phyloP scores from a whole-genome alignment of 768 basidiomycete species.

The Trametes cinnabarina region DNA sequence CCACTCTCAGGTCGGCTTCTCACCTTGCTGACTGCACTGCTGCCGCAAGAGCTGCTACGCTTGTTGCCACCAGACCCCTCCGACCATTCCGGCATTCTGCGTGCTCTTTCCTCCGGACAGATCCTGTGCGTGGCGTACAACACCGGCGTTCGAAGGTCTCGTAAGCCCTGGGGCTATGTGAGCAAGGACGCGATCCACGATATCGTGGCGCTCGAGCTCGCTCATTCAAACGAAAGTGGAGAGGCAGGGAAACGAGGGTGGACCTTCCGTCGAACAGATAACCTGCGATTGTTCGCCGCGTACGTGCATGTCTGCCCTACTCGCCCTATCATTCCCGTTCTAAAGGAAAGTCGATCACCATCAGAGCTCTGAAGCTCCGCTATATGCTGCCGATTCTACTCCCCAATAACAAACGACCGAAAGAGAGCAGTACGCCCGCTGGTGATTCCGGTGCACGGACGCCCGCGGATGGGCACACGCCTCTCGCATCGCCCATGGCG shows the following conservation, averaged over 20 bases:
- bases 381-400: conserved; percentile 70
- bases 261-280: conserved; percentile 87
- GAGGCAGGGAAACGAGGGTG: conserved; percentile 58
- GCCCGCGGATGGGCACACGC: conserved; percentile 17
- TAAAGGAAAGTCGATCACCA: background rate
- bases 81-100: conserved; percentile 44
- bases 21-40: conserved; percentile 55
- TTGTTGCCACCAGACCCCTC: conserved; percentile 34
- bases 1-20: conserved; percentile 55
- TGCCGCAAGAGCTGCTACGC: conserved; percentile 55
- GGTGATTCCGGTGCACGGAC: conserved; percentile 4
- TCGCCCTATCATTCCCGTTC: background rate
- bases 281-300: conserved; percentile 83
- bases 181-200: conserved; percentile 77
- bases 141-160: conserved; percentile 71
- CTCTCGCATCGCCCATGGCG: conserved; percentile 29
- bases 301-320: conserved; percentile 38
- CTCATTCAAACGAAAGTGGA: conserved; percentile 33
- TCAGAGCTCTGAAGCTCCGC: conserved; percentile 77
- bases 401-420: conserved; percentile 34
- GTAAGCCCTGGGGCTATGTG: conserved; percentile 87
- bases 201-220: conserved; percentile 62
- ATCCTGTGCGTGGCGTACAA: conserved; percentile 82
- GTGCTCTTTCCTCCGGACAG: conserved; percentile 70
- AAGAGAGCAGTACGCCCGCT: background rate